Evolutionary conservation across 805 yeast species (phyloP).

Genomic region (Candida sphagnicola): DNA sequence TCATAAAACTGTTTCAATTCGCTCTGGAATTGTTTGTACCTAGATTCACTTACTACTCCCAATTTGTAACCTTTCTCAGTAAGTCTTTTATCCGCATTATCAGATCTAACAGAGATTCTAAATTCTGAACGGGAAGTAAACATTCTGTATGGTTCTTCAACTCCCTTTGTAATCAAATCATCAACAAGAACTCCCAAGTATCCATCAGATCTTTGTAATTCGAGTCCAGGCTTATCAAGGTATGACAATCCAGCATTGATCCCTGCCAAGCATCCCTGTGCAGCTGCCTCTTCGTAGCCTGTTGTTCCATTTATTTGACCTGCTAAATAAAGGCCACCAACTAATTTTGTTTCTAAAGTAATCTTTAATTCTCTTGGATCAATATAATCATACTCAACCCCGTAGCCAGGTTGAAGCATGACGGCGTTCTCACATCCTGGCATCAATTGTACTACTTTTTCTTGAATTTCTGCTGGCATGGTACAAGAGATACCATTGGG

Average conservation of each 20-base stretch:
- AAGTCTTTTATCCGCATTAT: conserved; percentile 86
- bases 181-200: conserved; percentile 91
- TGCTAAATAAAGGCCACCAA: conserved; percentile 79
- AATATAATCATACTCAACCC: conserved; percentile 97
- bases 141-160: conserved; percentile 96
- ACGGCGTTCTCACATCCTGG: conserved; percentile 84
- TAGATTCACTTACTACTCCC: conserved; percentile 62
- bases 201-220: conserved; percentile 73
- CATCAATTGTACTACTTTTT: conserved; percentile 65
- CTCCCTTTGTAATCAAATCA: conserved; percentile 92
- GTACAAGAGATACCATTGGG: conserved; percentile 97
- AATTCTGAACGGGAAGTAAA: conserved; percentile 95
- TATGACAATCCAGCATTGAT: conserved; percentile 79
- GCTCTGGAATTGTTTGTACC: conserved; percentile 47
- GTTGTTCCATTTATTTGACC: conserved; percentile 99
- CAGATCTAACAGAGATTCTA: conserved; percentile 84
- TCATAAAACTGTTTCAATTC: conserved; percentile 46
- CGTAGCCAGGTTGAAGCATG: conserved; percentile 96
- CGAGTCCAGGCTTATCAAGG: conserved; percentile 40
- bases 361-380: conserved; percentile 83
- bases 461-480: conserved; percentile 92
- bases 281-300: conserved; percentile 98
- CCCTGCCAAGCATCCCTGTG: conserved; percentile 95
- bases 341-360: conserved; percentile 77
- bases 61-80: conserved; percentile 61